phyloP scores from a whole-genome alignment of 2,329 filamentous ascomycete genomes.

The Ploettnerulaceae sp. region DNA sequence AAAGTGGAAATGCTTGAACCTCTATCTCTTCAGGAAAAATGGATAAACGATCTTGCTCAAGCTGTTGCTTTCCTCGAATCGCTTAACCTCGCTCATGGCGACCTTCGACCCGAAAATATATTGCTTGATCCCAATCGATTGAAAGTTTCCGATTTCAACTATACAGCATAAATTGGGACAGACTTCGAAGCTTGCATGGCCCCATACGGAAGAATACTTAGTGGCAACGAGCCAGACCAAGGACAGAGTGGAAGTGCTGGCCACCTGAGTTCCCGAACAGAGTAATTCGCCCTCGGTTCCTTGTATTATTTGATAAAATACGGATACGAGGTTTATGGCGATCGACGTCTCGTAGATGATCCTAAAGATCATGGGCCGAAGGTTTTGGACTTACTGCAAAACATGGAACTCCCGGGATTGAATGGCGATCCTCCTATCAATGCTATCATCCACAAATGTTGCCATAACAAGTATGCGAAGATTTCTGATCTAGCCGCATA shows the following conservation, averaged over 20 bases:
- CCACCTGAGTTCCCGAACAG: no score
- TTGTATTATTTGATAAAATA: no score
- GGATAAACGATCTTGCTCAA: constrained; percentile 12
- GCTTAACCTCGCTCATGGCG: constrained; percentile 31
- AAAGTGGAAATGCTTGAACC: background rate
- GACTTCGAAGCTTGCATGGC: background rate
- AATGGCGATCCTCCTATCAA: no score
- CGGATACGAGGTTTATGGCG: no score
- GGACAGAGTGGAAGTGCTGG: constrained; percentile 8
- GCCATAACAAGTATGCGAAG: no score
- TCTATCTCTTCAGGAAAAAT: background rate
- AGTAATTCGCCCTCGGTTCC: no score
- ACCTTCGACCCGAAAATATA: constrained; percentile 38
- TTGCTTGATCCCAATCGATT: constrained; percentile 24
- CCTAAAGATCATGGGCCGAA: no score
- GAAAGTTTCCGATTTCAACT: background rate
- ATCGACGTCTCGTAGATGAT: no score
- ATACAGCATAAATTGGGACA: background rate
- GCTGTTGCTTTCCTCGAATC: constrained; percentile 12
- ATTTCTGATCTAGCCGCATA: no score
- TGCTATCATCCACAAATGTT: no score
- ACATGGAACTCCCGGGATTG: no score
- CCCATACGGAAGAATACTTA: background rate
- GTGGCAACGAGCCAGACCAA: background rate
- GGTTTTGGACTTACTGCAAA: no score